phyloP scores from a whole-genome alignment of 1,284 basidiomycete species.

The Inonotus obliquus region DNA sequence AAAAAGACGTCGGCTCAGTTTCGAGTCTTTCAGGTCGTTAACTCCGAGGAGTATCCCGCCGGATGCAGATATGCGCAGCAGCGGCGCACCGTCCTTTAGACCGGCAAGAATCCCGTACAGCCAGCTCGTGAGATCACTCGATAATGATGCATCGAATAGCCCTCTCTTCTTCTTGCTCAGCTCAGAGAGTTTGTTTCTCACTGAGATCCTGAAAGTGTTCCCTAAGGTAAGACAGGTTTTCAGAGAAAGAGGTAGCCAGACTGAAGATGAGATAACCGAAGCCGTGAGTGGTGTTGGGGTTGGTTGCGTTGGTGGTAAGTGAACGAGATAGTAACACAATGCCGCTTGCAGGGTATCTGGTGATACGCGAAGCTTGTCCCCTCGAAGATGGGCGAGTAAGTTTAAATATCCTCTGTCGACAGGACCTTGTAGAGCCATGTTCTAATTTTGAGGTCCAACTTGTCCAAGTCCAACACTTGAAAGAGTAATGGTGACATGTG shows the following conservation, averaged over 20 bases:
- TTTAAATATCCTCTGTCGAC: slow-evolving; percentile 43
- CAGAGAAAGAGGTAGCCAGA: slow-evolving; percentile 47
- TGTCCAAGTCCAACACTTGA: no score
- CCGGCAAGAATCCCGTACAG: slow-evolving; percentile 52
- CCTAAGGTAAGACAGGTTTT: slow-evolving; percentile 48
- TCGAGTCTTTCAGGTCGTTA: slow-evolving; percentile 40
- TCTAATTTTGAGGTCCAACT: no score
- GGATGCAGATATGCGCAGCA: slow-evolving; percentile 54
- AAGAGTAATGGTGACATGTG: not conserved
- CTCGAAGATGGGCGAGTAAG: slow-evolving; percentile 55
- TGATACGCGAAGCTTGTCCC: slow-evolving; percentile 41
- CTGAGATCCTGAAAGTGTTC: slow-evolving; percentile 57
- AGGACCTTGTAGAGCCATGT: slow-evolving; percentile 16
- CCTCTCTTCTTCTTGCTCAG: slow-evolving; percentile 32
- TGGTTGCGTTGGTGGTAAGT: slow-evolving; percentile 41
- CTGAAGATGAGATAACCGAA: slow-evolving; percentile 57
- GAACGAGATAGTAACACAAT: slow-evolving; percentile 59
- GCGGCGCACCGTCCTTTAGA: slow-evolving; percentile 54
- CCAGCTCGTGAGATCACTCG: slow-evolving; percentile 47
- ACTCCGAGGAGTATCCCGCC: slow-evolving; percentile 62
- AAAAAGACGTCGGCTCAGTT: slow-evolving; percentile 24
- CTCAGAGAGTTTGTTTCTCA: slow-evolving; percentile 48
- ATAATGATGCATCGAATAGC: slow-evolving; percentile 42
- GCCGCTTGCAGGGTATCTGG: slow-evolving; percentile 52
- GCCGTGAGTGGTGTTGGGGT: slow-evolving; percentile 62